Base-by-base conservation (phyloP, 2,329 filamentous ascomycete genomes). In the Trichothecium sympodiale region DNA sequence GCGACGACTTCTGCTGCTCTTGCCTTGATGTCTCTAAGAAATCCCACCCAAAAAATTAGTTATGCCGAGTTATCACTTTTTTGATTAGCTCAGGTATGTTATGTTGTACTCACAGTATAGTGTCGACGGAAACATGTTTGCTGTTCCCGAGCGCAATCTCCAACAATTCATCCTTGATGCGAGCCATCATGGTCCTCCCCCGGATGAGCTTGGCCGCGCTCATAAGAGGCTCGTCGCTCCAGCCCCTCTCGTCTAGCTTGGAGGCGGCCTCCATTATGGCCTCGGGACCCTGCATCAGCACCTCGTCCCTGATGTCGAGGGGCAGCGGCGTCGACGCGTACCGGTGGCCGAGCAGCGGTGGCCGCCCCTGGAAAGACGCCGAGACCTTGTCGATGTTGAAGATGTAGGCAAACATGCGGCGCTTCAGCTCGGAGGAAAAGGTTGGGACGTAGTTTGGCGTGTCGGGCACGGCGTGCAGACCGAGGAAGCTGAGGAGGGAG, bases 311-410 rank as follows among this genome's bases (percentile, higher is more conserved):
- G 0, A 79, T 47, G 43, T 77, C 74, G 0, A 77, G 53, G 0
- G 74, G 72, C 2, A 66, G 47, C 13, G 71, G 68, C 2, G 71
- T 62, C 6, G 62, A 62, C 32, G 64, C 69, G 44, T 75, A 77
- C 2, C 69, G 62, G 20, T 69, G 61, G 9, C 62, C 61, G 5
- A 74, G 47, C 2, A 66, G 49, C 0, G 73, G 74, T 1, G 74
- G 74, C 1, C 71, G 55, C 0, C 74, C 74, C 1, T 65, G 63
- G 31, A 75, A 74, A 0, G 67, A 60, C 0, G 68, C 62, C 1
- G 59, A 53, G 8, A 61, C 61, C 30, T 74, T 74, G 44, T 77
- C 72, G 8, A 62, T 44, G 25, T 49, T 54, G 37, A 62, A 67
- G 15, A 64, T 41, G 2, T 53, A 45, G 0, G 51, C 50, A 5